Evolutionary conservation across 2,329 filamentous ascomycete species (phyloP), one percentile per base, ranked within the genome.

Genomic region (Neopestalotiopsis sp.): DNA sequence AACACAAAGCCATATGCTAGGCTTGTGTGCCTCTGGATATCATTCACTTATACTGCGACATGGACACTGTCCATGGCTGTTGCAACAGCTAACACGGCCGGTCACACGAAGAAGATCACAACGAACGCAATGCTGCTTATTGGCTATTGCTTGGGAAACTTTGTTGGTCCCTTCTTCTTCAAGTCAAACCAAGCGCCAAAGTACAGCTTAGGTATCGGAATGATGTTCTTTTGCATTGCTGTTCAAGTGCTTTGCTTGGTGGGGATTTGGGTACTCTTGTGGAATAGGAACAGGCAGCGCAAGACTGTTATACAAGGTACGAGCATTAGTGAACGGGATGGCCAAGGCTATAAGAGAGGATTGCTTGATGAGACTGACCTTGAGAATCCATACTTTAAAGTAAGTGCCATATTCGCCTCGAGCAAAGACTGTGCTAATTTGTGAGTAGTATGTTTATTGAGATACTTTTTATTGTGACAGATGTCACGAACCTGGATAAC

Each of bases 151-250:
- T 83, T 86, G 1, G 89, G 88, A 4, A 90, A 91, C 73, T 89
- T 91, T 57, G 84, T 83, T 4, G 86, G 88, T 0, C 89, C 89
- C 0, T 90, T 90, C 77, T 90, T 91, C 78, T 91, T 90, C 77
- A 85, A 85, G 65, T 78, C 83, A 0, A 74, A 81, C n/a, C 87
- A 91, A 71, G 81, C 82, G 2, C 82, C 81, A 4, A 76, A 75
- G 4, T 84, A 84, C 32, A 75, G 73, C 13, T 75, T 81, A 0
- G 83, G 82, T 7, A 83, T 84, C 56, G 79, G 78, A 14, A 81
- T 80, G 0, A 77, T 84, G n/a, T 76, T 85, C 17, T 79, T 82
- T 2, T 76, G 80, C 24, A 80, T 83, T 73, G 78, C 79, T 40
- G 70, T 82, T 4, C 81, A 84, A 69, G 71, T 83, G 1, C 69